These are phyloP conservation scores for Cubamyces sp. DNA, from an alignment of 768 basidiomycete species.

Conservation along the genomic window DNA sequence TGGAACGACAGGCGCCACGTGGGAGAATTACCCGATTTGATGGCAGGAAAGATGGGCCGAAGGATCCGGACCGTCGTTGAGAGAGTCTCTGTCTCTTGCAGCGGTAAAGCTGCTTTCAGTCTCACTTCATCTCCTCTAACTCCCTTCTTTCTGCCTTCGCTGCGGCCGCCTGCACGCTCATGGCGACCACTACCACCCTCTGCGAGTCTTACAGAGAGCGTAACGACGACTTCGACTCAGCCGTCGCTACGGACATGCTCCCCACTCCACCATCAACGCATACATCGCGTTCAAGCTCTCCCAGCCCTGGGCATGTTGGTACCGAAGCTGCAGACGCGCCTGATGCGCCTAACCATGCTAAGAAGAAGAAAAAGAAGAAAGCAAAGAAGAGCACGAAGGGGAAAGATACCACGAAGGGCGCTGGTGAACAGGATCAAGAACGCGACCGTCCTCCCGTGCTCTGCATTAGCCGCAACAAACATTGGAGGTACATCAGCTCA, in stretches of 20 bases:
- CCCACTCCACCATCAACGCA: conserved; percentile 29
- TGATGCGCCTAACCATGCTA: conserved; percentile 48
- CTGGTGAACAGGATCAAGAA: conserved; percentile 41
- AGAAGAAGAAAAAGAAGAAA: conserved; percentile 64
- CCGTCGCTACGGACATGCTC: conserved; percentile 6
- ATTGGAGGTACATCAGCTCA: conserved; percentile 92
- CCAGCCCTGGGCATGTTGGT: conserved; percentile 20
- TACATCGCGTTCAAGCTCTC: conserved; percentile 33
- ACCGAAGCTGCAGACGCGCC: conserved; percentile 32
- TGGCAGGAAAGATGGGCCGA: neutral
- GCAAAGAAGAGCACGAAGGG: conserved; percentile 69
- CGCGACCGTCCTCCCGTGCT: conserved; percentile 63
- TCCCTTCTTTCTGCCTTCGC: neutral
- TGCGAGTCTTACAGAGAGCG: neutral
- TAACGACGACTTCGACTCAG: neutral
- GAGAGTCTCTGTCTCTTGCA: neutral
- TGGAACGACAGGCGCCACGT: conserved; percentile 1
- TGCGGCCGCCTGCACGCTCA: neutral
- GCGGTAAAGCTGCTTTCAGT: neutral
- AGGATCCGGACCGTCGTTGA: neutral
- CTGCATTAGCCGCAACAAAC: conserved; percentile 91
- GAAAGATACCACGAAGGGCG: conserved; percentile 30
- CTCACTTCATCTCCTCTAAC: neutral
- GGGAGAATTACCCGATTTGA: neutral
- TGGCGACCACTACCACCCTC: neutral